phyloP scores from a whole-genome alignment of 83 land plant genomes.

The Isoetes engelmannii region DNA sequence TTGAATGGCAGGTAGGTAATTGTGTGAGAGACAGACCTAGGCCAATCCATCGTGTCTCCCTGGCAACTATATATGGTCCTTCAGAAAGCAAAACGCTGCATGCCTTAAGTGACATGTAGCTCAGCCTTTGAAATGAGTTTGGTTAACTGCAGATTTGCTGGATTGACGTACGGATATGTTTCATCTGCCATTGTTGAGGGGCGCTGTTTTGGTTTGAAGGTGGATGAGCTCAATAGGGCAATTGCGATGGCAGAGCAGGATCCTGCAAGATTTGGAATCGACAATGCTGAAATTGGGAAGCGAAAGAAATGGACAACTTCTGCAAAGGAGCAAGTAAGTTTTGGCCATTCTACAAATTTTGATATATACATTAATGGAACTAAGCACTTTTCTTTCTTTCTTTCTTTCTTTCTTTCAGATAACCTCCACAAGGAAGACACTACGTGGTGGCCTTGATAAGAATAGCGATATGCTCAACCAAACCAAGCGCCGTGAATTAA shows the following conservation, averaged over 20 bases:
- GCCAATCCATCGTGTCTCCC: background rate
- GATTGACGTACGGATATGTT: slow-evolving; percentile 1
- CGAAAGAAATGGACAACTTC: slow-evolving; percentile 70
- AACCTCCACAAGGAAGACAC: slow-evolving; percentile 38
- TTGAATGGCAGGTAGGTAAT: slow-evolving; percentile 79
- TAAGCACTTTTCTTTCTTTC: background rate
- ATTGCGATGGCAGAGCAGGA: slow-evolving; percentile 76
- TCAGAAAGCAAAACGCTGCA: background rate
- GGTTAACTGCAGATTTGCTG: background rate
- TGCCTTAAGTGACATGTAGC: background rate
- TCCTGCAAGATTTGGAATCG: slow-evolving; percentile 66
- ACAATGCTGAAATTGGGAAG: slow-evolving; percentile 59
- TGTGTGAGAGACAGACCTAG: background rate
- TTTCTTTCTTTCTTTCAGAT: slow-evolving; percentile 28
- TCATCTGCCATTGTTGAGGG: background rate
- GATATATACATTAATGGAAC: too few relatives aligned
- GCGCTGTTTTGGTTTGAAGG: slow-evolving; percentile 49
- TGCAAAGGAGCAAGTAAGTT: slow-evolving; percentile 55
- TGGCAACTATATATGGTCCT: background rate
- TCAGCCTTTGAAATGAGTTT: slow-evolving; percentile 13
- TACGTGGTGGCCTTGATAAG: slow-evolving; percentile 38
- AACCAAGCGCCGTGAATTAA: slow-evolving; percentile 47
- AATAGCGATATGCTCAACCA: too few relatives aligned
- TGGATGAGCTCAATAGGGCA: slow-evolving; percentile 84
- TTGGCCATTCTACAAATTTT: background rate